Evolutionary conservation across 805 yeast species (phyloP).

Genomic region (Myxozyma melibiosi): DNA sequence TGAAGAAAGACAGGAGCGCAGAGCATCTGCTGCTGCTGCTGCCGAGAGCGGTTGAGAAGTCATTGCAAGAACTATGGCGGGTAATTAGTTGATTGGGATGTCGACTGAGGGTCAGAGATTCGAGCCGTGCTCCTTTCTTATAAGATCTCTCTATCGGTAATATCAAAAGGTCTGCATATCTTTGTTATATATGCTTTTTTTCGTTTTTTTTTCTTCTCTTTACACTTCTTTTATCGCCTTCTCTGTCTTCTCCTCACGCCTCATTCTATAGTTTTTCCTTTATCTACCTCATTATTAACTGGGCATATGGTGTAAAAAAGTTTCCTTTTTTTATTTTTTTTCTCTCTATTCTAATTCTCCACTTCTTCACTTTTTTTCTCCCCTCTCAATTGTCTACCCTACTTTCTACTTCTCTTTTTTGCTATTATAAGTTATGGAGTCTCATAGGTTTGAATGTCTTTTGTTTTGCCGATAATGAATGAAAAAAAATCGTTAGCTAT

Average conservation of each 20-base stretch:
- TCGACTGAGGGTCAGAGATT: too few relatives aligned
- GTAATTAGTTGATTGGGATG: too few relatives aligned
- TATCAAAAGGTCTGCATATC: too few relatives aligned
- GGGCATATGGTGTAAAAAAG: conserved; percentile 19
- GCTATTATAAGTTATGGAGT: conserved; percentile 6
- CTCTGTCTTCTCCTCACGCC: background rate
- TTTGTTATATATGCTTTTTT: background rate
- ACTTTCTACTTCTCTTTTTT: too few relatives aligned
- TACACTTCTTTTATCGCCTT: background rate
- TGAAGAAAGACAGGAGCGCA: too few relatives aligned
- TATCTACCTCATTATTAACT: conserved; percentile 5
- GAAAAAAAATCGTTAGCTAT: too few relatives aligned
- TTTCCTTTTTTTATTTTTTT: conserved; percentile 2
- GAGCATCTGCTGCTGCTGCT: background rate
- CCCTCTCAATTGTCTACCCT: too few relatives aligned
- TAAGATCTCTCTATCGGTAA: too few relatives aligned
- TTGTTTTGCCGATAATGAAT: background rate
- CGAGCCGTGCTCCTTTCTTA: too few relatives aligned
- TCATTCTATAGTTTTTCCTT: background rate
- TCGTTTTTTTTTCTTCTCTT: background rate
- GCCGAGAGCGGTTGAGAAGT: background rate
- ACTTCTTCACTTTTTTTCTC: too few relatives aligned
- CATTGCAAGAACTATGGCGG: too few relatives aligned
- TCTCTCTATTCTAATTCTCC: background rate
- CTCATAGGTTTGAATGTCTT: conserved; percentile 1